phyloP scores from a whole-genome alignment of 2,329 filamentous ascomycete species.

The Fusarium camptoceras region DNA sequence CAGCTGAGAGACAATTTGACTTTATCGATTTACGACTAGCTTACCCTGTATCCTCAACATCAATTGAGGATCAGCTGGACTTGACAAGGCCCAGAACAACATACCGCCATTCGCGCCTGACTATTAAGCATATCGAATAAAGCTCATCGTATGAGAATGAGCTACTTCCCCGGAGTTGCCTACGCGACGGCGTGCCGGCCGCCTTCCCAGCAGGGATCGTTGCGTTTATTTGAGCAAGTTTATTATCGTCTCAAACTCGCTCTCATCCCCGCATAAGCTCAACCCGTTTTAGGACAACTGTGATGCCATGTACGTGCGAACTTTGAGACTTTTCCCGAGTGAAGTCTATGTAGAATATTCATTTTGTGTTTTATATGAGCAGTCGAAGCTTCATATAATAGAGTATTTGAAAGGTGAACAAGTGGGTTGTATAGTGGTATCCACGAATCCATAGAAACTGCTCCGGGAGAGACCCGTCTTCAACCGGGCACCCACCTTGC shows the following conservation, averaged over 20 bases:
- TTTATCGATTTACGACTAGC: background rate
- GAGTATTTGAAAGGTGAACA: too few relatives aligned
- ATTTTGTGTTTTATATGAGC: background rate
- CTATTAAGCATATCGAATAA: background rate
- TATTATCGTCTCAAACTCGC: constrained; percentile 42
- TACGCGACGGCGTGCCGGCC: background rate
- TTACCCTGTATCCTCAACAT: constrained; percentile 21
- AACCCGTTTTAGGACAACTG: background rate
- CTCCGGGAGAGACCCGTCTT: background rate
- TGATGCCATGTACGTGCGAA: constrained; percentile 6
- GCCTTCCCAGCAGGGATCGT: constrained; percentile 25
- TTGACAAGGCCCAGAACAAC: background rate
- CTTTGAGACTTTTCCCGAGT: background rate
- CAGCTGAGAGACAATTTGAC: background rate
- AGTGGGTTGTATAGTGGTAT: background rate
- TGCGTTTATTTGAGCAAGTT: constrained; percentile 60
- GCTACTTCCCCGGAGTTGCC: background rate
- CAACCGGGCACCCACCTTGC: constrained; percentile 24
- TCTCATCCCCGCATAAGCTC: constrained; percentile 26
- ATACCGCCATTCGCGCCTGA: background rate
- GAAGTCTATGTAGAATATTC: background rate
- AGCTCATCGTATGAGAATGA: background rate
- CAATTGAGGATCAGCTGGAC: background rate
- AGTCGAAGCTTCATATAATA: background rate
- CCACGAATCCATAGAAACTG: background rate